Conservation (phyloP, 2,329 filamentous ascomycete genomes). For the Talaromyces sp. region DNA sequence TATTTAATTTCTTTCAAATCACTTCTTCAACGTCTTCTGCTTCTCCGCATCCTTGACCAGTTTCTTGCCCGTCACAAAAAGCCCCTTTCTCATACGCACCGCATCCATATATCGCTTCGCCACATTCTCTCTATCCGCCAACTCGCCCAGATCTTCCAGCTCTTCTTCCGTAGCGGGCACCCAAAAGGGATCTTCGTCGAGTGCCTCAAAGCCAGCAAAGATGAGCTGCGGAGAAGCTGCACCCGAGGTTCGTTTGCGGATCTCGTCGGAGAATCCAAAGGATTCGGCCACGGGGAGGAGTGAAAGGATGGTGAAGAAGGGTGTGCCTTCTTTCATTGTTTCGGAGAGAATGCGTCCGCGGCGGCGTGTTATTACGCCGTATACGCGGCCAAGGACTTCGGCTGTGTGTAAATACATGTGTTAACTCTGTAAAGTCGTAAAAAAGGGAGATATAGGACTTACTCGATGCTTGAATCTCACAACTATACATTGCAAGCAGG, state of each 20-base stretch:
- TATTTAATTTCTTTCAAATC: not conserved
- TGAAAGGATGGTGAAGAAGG: slow-evolving; percentile 90
- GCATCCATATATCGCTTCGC: slow-evolving; percentile 93
- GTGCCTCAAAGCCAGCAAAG: slow-evolving; percentile 84
- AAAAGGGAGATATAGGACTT: slow-evolving; percentile 27
- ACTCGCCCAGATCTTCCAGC: slow-evolving; percentile 88
- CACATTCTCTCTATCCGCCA: slow-evolving; percentile 90
- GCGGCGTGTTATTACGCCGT: slow-evolving; percentile 93
- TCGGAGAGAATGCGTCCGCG: slow-evolving; percentile 85
- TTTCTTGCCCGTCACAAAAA: slow-evolving; percentile 72
- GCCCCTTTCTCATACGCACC: slow-evolving; percentile 78
- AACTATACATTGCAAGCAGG: slow-evolving; percentile 94
- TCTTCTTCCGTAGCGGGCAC: slow-evolving; percentile 95
- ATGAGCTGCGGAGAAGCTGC: slow-evolving; percentile 88
- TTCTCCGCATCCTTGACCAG: slow-evolving; percentile 85
- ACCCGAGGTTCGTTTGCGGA: slow-evolving; percentile 86
- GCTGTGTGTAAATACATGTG: slow-evolving; percentile 39
- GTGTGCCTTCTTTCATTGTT: slow-evolving; percentile 87
- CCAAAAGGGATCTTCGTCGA: slow-evolving; percentile 97
- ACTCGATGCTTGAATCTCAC: slow-evolving; percentile 93
- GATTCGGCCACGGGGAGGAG: slow-evolving; percentile 87
- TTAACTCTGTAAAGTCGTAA: not conserved
- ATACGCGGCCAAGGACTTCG: slow-evolving; percentile 90
- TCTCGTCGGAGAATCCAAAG: slow-evolving; percentile 94
- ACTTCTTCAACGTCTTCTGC: slow-evolving; percentile 67